Base-by-base conservation (phyloP, 164 flowering plant genomes). In the Santalum album region DNA sequence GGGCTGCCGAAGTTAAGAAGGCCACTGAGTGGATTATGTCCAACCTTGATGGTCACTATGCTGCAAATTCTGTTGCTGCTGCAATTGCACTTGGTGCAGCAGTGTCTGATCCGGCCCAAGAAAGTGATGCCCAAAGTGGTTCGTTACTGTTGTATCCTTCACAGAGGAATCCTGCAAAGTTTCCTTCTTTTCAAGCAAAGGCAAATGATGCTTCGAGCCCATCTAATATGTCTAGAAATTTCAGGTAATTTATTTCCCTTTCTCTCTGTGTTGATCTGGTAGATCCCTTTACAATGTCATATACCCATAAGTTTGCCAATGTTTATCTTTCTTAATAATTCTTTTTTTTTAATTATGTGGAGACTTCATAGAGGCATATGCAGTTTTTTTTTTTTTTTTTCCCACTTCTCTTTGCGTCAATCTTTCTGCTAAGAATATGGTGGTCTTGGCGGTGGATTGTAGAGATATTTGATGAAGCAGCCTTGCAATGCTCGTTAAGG, bases 11-110 rank as follows among this genome's bases (percentile, higher is more conserved):
- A 74, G 97, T 90, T 43, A 94, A 94, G 69, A 87, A 73, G 64
- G 86, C 94, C 36, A 86, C 90, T 62, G 99, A 94, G 69, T 86
- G 95, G 99, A 87, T 94, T 48, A 77, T 94, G 87, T 74, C 78
- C 66, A 86, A 79, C 64, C 76, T 78, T 51, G 87, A 86, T 76
- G 95, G 80, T 54, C 84, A 77, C 58, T 86, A 84, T 77, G 95
- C 94, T 61, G 81, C 87, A 51, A 86, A 80, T 58, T 79, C 98
- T 53, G 86, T 84, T 68, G 77, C 90, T 65, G 80, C 88, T 56
- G 84, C 91, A 57, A 77, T 87, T 74, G 79, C 89, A 25, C 63
- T 69, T 60, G 96, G 95, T 60, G 83, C 86, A 61, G 75, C 77
- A 29, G 74, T 77, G 59, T 74, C 81, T 51, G 96, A 81, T 61